Evolutionary conservation across 2,329 filamentous ascomycete genomes (phyloP), one percentile per base, ranked within the genome.

Genomic region (Penicillium fuscoglaucum): DNA sequence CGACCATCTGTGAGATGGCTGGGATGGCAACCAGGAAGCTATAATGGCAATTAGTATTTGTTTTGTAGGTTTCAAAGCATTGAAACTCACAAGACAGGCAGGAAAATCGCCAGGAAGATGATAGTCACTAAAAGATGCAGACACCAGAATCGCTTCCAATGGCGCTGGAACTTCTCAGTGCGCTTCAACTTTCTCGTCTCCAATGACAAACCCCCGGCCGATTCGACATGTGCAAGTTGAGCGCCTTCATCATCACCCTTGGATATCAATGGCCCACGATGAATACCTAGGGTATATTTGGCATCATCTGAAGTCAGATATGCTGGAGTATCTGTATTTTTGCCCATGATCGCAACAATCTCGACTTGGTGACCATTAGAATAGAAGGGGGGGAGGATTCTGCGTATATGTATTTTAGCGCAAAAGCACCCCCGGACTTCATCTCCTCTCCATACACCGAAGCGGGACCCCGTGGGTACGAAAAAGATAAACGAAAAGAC

Each of bases 1-100:
- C 69, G 17, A 78, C 68, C 33, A 68, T 60, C 44, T 78, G 76
- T 0, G 76, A 75, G 35, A 78, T 68, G 12, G 74, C 75, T n/a
- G 76, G 76, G 8, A 78, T 70, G 19, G 72, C 67, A 47, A 76
- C 65, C 1, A 74, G 58, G 65, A 79, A 78, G 55, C 76, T 79
- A 50, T 31, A 41, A 26, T n/a, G 31, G 40, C 28, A n/a, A 6
- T 48, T 6, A 24, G 28, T 13, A 15, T 21, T 9, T 28, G 29
- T 29, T 43, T 41, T 7, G 10, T 21, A 3, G 6, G 21, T 8
- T 17, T 17, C 15, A 15, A 35, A 35, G 15, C 33, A 35, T 35
- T 35, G 33, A 6, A 17, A 8, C 74, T 66, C 66, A 78, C 76
- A 77, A 69, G 40, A 77, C 65, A 6, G 76, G 76, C 4, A 78